Conservation (phyloP, 2,329 filamentous ascomycete genomes). For the Bisporella sp. region DNA sequence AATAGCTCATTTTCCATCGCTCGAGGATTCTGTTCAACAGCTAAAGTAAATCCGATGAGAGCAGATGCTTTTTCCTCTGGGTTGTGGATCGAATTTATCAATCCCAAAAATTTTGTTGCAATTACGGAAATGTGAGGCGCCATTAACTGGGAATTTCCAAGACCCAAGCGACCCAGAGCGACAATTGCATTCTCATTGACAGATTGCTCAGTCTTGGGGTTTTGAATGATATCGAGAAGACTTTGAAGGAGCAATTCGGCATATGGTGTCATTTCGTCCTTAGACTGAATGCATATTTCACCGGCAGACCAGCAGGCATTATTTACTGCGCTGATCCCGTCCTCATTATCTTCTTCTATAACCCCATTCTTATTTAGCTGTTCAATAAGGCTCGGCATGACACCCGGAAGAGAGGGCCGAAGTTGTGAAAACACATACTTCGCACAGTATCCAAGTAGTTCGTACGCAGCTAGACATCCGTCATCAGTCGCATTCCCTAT, state of each 20-base stretch:
- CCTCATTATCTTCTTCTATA: conserved; percentile 73
- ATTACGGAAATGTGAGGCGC: conserved; percentile 75
- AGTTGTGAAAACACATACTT: conserved; percentile 85
- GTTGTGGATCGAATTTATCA: conserved; percentile 77
- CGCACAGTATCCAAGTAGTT: conserved; percentile 87
- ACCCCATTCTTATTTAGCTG: conserved; percentile 79
- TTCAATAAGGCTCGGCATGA: conserved; percentile 76
- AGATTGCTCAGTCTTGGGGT: conserved; percentile 76
- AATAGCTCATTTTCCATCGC: conserved; percentile 83
- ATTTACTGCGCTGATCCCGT: conserved; percentile 87
- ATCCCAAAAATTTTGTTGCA: conserved; percentile 71
- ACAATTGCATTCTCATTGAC: conserved; percentile 93
- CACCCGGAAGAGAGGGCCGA: conserved; percentile 61
- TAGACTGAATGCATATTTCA: conserved; percentile 79
- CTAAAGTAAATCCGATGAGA: conserved; percentile 80
- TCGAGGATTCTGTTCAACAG: conserved; percentile 80
- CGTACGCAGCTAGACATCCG: conserved; percentile 93
- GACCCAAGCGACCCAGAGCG: conserved; percentile 78
- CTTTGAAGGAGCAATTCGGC: conserved; percentile 70
- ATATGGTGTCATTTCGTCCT: conserved; percentile 69
- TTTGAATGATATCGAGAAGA: conserved; percentile 75
- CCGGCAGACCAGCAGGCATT: conserved; percentile 97
- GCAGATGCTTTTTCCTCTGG: conserved; percentile 94
- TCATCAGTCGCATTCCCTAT: conserved; percentile 89
- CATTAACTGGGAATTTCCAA: conserved; percentile 68